These are phyloP conservation scores for Lasiodiplodia sp. DNA, from an alignment of 2,329 filamentous ascomycete species.

Conservation along the genomic window DNA sequence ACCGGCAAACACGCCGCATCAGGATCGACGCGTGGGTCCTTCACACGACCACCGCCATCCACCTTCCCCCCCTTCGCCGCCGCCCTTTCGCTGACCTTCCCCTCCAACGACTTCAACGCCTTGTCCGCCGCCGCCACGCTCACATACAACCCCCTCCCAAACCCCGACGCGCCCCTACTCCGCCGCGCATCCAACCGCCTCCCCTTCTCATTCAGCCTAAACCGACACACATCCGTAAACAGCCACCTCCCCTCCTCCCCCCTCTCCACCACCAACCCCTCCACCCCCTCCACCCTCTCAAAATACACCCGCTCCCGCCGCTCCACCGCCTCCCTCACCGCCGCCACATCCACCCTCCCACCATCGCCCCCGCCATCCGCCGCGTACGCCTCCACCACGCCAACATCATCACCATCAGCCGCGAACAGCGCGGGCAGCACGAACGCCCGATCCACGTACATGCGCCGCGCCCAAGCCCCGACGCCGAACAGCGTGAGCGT, in stretches of 20 bases:
- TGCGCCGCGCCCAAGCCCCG: not conserved
- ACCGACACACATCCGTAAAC: not conserved
- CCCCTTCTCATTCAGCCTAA: not conserved
- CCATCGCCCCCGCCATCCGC: not conserved
- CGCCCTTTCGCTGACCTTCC: no score
- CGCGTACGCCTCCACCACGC: no score
- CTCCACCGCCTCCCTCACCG: not conserved
- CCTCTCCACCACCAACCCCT: not conserved
- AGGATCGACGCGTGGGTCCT: no score
- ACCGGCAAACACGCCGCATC: no score
- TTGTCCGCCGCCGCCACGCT: not conserved
- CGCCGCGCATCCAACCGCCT: not conserved
- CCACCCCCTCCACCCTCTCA: not conserved
- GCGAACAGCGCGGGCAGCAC: not conserved
- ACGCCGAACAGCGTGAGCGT: not conserved
- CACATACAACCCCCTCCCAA: not conserved
- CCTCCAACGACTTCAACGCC: not conserved
- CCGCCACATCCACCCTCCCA: not conserved
- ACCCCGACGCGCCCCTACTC: not conserved
- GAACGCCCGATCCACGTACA: not conserved
- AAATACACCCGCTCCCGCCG: not conserved
- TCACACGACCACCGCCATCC: no score
- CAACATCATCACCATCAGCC: no score
- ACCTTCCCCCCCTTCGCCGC: no score
- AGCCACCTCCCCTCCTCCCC: not conserved